Evolutionary conservation across 2,329 filamentous ascomycete genomes (phyloP), one percentile per base, ranked within the genome.

Genomic region (Cladosporium halotolerans): DNA sequence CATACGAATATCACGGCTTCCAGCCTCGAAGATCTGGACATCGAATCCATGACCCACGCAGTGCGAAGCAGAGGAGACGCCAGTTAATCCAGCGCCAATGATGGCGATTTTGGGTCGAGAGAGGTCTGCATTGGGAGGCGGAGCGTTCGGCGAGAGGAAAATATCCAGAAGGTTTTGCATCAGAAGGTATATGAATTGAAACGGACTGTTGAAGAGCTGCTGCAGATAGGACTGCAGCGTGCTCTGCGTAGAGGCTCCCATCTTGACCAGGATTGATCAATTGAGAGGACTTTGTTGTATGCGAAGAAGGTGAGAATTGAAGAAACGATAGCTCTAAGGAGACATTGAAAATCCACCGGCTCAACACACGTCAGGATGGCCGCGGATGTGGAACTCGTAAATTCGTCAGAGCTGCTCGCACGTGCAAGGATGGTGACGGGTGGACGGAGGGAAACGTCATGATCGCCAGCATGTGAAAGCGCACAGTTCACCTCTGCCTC

Each of bases 21-120:
- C 85, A 7, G 82, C 80, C 66, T 95, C 89, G 59, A 95, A 95
- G 38, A 95, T 80, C 16, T 80, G 78, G 6, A 89, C 85, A 57
- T 93, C 87, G 60, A 92, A 92, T 42, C 88, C 88, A 80, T 93
- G 87, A 1, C 89, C 89, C 34, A 91, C 82, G 64, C 87, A 90
- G 67, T 95, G 89, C 1, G 87, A 83, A 0, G 89, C 89, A 7
- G 88, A 82, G 1, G 88, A 88, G 2, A 93, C 83, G 38, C 81
- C 80, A 3, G 89, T 93, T 52, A 95, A 76, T 7, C 73, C 73
- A 39, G 73, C 73, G 7, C 73, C 73, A 41, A 76, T 72, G 52
- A 76, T 63, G 45, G 73, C 73, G 47, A 76, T 74, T 43, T 70
- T 83, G 11, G 88, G 85, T 28, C 84, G 74, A 10, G 73, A 72